Evolutionary conservation across 768 basidiomycete genomes (phyloP), one percentile per base, ranked within the genome.

Genomic region (Podaxis sp.): DNA sequence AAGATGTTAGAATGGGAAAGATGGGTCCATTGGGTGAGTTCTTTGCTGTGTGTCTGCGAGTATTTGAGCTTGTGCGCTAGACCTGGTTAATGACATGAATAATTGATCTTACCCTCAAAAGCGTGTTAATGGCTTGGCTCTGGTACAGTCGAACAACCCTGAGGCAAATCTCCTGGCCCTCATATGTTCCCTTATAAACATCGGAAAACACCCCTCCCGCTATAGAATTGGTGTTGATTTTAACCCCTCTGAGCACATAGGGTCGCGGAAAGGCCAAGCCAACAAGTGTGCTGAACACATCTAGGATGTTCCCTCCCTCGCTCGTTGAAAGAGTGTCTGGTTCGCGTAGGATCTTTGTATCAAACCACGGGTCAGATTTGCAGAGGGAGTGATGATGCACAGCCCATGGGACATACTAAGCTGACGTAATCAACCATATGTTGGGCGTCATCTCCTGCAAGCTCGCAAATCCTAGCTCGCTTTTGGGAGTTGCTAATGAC

Each of bases 1-100:
- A 79, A 64, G 20, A 78, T 72, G 41, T 78, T 78, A 0, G 68
- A 66, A 56, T 79, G 78, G 0, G 61, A 65, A 11, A 78, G 49
- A 59, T 75, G 70, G 2, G 67, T 67, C 77, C 77, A 79, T 50
- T 73, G 40, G 24, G 74, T 65, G 12, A 74, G 73, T 50, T 79
- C 78, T 10, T 44, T 44, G 13, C 22, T 52, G 15, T 44, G 37
- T 10, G 26, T 41, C 60, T 61, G 10, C 10, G 8, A 4, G 30
- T 17, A 36, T 24, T 8, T 53, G 40, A 10, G 6, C 28, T 40
- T 4, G 10, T 49, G 4, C 2, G n/a, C 5, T 22, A 48, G 22
- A 36, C 17, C 8, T n/a, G 33, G 20, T 38, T 22, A 12, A n/a
- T n/a, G 6, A 5, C 6, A 24, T 40, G n/a, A n/a, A 50, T 13